Evolutionary conservation across 2,329 filamentous ascomycete species (phyloP), one percentile per base, ranked within the genome.

Genomic region (Pseudopithomyces maydicus): DNA sequence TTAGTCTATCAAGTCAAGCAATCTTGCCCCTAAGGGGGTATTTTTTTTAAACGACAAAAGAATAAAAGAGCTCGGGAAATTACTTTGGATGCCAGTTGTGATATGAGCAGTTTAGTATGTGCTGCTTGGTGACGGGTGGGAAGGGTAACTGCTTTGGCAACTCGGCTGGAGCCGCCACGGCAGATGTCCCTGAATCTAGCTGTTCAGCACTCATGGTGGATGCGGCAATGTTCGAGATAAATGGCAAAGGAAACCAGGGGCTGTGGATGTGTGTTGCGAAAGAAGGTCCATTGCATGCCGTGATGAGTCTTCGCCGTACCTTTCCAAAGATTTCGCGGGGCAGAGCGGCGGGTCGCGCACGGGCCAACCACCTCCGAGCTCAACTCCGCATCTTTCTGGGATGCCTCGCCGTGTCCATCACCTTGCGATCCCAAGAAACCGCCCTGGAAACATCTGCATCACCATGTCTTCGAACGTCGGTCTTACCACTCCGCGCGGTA

Each of bases 401-500:
- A 42, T 35, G 26, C 29, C 45, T 44, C 54, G 45, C 53, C 56
- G 19, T 19, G 2, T 44, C 55, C 48, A 32, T 47, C 50, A 47
- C 43, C 32, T 50, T 8, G 26, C 26, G 5, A 15, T 49, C 50
- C 49, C 11, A 38, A n/a, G 54, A 52, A 22, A 36, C 11, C 38
- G 39, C 23, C 38, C 29, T 22, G 14, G 38, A 39, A 36, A n/a
- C 39, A 11, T 36, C 36, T 41, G 39, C 19, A n/a, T 52, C 52
- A 64, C 33, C 67, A 98, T 98, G 95, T 95, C 93, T 58, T 92
- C 95, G 65, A 99, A 99, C 80, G 95, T 99, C 72, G 96, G 95
- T 56, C 91, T 99, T 69, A 88, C 90, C 55, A 99, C 95, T 4
- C 95, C 95, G 2, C 89, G 95, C 71, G 95, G 95, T 66, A 96